Conservation (phyloP, 1,139 yeast species). For the Barnettozyma hawaiiensis region DNA sequence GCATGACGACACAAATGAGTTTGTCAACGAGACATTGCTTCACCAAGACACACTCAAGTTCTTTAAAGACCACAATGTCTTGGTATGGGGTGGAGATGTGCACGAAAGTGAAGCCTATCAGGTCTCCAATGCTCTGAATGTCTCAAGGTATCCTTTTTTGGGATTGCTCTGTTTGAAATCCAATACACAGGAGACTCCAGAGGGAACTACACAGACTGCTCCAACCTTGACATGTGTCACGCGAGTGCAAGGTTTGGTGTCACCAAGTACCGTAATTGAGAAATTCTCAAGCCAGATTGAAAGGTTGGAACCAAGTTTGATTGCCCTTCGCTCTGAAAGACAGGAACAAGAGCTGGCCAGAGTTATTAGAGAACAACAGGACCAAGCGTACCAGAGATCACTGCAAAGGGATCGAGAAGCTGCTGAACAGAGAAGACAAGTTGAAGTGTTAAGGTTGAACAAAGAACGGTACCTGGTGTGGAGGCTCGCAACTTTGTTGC, state of each 20-base stretch:
- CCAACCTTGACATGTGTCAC: constrained; percentile 58
- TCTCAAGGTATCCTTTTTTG: constrained; percentile 73
- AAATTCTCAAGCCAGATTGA: constrained; percentile 39
- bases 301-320: constrained; percentile 57
- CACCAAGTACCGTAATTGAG: constrained; percentile 26
- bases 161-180: constrained; percentile 61
- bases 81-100: constrained; percentile 89
- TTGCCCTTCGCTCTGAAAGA: constrained; percentile 53
- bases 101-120: constrained; percentile 79
- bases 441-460: constrained; percentile 23
- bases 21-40: constrained; percentile 53
- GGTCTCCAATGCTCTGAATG: constrained; percentile 69
- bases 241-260: constrained; percentile 55
- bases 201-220: constrained; percentile 47
- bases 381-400: constrained; percentile 68
- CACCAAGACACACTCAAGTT: constrained; percentile 47
- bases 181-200: constrained; percentile 50
- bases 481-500: constrained; percentile 36
- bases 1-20: constrained; percentile 54
- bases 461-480: constrained; percentile 41
- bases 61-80: constrained; percentile 42
- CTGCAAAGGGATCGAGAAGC: constrained; percentile 37
- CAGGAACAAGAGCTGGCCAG: constrained; percentile 57
- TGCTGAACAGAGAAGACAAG: constrained; percentile 28
- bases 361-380: constrained; percentile 66